A percentile compares a stretch with the other conserved stretches of the same genome.
These are phyloP conservation scores for Trichoderma sp. DNA, from an alignment of 2,329 filamentous ascomycete genomes.

Conservation along the genomic window DNA sequence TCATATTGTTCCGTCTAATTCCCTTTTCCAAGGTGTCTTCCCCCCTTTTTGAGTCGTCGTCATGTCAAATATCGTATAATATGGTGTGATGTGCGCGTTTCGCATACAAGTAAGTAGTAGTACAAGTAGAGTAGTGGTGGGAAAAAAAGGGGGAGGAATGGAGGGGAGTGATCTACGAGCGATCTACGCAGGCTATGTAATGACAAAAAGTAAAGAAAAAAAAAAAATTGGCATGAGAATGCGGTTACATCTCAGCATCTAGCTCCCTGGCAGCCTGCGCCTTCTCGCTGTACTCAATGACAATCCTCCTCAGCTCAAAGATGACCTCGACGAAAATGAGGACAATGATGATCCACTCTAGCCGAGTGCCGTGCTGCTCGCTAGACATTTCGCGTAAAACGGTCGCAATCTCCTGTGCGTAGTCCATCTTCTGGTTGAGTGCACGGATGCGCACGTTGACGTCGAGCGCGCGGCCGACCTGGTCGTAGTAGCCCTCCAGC, in stretches of 20 bases:
- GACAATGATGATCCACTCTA: constrained; percentile 95
- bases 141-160: background rate
- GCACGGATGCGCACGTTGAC: constrained; percentile 88
- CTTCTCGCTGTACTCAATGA: constrained; percentile 59
- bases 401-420: constrained; percentile 90
- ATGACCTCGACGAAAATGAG: constrained; percentile 90
- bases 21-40: background rate
- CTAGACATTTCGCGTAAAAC: constrained; percentile 86
- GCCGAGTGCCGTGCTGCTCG: constrained; percentile 81
- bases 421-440: constrained; percentile 96
- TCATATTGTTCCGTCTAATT: background rate
- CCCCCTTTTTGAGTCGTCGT: background rate
- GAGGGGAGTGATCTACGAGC: background rate
- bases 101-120: background rate
- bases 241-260: constrained; percentile 2
- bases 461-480: constrained; percentile 86
- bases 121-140: background rate
- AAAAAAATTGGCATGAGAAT: background rate
- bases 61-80: background rate
- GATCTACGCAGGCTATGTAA: background rate
- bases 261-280: constrained; percentile 32
- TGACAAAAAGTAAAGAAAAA: background rate
- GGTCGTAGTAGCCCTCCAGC: constrained; percentile 92
- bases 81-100: background rate
- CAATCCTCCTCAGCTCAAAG: constrained; percentile 78